Evolutionary conservation across 2,329 filamentous ascomycete genomes (phyloP).

Genomic region (Penicillium sp.): DNA sequence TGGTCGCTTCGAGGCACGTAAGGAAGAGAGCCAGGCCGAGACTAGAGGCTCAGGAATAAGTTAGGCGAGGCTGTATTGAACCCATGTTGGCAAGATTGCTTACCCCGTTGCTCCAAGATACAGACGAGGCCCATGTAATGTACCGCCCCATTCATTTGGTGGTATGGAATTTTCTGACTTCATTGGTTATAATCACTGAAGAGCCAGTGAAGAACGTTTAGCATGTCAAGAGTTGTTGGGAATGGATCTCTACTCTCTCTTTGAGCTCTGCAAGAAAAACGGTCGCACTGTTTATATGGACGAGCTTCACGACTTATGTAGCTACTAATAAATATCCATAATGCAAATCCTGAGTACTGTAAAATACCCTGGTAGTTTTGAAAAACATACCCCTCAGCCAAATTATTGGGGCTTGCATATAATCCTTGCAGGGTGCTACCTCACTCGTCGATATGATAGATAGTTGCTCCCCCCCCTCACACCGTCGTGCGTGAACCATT

Average conservation of each 20-base stretch:
- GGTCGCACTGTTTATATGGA: too few species aligned
- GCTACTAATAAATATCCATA: not conserved
- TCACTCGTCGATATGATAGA: not conserved
- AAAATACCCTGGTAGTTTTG: not conserved
- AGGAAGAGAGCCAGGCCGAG: conserved; percentile 44
- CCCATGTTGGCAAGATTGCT: not conserved
- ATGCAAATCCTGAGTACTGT: not conserved
- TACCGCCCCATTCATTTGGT: not conserved
- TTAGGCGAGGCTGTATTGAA: not conserved
- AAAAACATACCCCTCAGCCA: not conserved
- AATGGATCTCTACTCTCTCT: too few species aligned
- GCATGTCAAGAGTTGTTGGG: too few species aligned
- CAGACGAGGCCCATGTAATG: conserved; percentile 4
- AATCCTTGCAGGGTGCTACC: not conserved
- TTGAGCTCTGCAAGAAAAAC: too few species aligned
- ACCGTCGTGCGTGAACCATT: not conserved
- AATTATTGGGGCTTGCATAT: not conserved
- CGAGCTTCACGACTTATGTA: not conserved
- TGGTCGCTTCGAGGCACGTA: conserved; percentile 54
- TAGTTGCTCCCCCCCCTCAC: not conserved
- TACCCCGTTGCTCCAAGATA: conserved; percentile 10
- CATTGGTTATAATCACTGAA: too few species aligned
- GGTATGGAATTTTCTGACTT: not conserved
- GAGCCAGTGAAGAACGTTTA: too few species aligned
- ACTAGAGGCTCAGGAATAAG: conserved; percentile 3